Evolutionary conservation across 2,329 filamentous ascomycete species (phyloP), one percentile per base, ranked within the genome.

Genomic region (Myriangium duriaei): DNA sequence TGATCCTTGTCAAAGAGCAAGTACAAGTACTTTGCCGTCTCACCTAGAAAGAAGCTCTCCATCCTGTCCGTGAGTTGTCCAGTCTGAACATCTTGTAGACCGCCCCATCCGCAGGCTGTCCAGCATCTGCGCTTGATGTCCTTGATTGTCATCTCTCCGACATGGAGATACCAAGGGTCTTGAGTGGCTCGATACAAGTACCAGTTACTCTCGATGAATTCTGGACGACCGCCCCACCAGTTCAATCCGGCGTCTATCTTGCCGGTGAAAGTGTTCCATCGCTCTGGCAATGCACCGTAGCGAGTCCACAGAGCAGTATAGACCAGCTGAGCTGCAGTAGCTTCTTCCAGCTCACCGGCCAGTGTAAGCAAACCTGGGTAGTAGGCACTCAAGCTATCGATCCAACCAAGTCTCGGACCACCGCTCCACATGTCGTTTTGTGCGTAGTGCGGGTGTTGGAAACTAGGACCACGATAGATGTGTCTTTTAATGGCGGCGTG

Each of bases 11-110:
- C 83, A 57, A 92, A 96, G 2, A 96, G 72, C 39, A 98, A 65
- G 56, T 92, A 96, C 45, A 98, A 67, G 57, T 98, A 98, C 59
- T 96, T 95, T 31, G 85, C 79, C 1, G 91, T 98, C 60, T 98
- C 91, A 11, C 91, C 88, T 1, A 98, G 69, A 53, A 96, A 96
- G 68, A 96, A 98, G 56, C 88, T 96, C 60, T 98, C 91, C 91
- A 96, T 96, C 21, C 91, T 80, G 56, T 98, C 87, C 49, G 75
- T 83, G 59, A 85, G 76, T 60, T 95, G 84, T 3, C 88, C 88
- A n/a, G 55, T 65, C 5, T 59, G 56, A 13, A 70, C 65, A 43
- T 70, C 66, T 18, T 65, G 59, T 29, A 96, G 68, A 1, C 88
- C 88, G 11, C 88, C 83, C 86, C 88, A 96, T 29, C 91, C 91